phyloP scores from a whole-genome alignment of 768 basidiomycete genomes.

The Lactarius pseudohatsudake region DNA sequence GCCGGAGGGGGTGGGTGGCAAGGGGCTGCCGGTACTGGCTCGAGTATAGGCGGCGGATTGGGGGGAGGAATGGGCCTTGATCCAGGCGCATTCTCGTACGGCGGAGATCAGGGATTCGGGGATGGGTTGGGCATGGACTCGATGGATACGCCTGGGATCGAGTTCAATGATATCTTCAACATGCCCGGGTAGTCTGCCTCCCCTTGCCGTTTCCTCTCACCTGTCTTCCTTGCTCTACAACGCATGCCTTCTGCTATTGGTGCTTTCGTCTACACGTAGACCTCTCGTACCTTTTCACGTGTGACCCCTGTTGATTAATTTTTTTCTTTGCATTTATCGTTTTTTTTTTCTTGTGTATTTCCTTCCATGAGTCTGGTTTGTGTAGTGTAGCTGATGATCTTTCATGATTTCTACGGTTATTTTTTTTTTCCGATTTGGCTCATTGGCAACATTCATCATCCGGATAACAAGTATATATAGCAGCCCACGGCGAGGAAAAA shows the following conservation, averaged over 20 bases:
- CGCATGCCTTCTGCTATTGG: slow-evolving; percentile 10
- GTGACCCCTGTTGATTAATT: neutral
- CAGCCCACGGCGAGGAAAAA: too few species aligned
- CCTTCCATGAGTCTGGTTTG: slow-evolving; percentile 6
- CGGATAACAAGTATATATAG: neutral
- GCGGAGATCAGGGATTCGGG: slow-evolving; percentile 23
- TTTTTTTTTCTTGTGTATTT: slow-evolving; percentile 3
- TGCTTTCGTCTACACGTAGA: neutral
- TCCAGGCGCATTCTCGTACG: slow-evolving; percentile 18
- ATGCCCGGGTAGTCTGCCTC: slow-evolving; percentile 19
- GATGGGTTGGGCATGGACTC: slow-evolving; percentile 23
- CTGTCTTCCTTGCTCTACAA: slow-evolving; percentile 1
- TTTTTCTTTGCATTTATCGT: slow-evolving; percentile 5
- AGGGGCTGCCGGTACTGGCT: slow-evolving; percentile 2
- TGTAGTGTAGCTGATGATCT: slow-evolving; percentile 27
- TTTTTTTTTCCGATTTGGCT: neutral
- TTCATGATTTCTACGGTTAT: slow-evolving; percentile 18
- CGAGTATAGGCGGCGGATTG: slow-evolving; percentile 19
- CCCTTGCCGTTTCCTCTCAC: too few species aligned
- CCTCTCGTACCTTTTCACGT: neutral
- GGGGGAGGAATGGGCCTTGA: slow-evolving; percentile 21
- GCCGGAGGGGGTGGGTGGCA: slow-evolving; percentile 15
- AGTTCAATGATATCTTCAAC: slow-evolving; percentile 30
- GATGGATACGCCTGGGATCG: slow-evolving; percentile 28
- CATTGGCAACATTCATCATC: neutral